Percentiles rank a stretch among this genome's conserved stretches.
phyloP scores from a whole-genome alignment of 2,329 filamentous ascomycete genomes.

The Colletotrichum orbiculare region DNA sequence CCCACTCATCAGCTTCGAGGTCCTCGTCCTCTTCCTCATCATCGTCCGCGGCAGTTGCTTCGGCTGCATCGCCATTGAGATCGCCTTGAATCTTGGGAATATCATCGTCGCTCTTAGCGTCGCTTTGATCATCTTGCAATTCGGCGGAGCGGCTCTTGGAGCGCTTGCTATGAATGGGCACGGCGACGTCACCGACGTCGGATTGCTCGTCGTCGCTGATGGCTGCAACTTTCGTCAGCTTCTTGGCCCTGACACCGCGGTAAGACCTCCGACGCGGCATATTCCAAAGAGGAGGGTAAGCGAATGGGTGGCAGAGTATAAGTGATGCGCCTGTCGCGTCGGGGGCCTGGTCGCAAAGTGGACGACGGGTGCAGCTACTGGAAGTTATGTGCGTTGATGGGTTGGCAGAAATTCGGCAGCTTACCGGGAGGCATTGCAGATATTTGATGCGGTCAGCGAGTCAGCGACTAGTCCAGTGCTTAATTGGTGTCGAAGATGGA shows the following conservation, averaged over 20 bases:
- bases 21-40: slow-evolving; percentile 57
- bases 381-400: not conserved
- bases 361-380: slow-evolving; percentile 5
- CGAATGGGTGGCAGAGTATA: too few relatives aligned
- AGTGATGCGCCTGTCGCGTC: slow-evolving; percentile 9
- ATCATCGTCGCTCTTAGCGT: slow-evolving; percentile 23
- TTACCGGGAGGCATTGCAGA: slow-evolving; percentile 37
- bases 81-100: slow-evolving; percentile 20
- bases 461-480: not conserved
- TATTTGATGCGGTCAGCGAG: not conserved
- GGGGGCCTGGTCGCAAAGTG: slow-evolving; percentile 6
- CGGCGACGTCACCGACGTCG: slow-evolving; percentile 38
- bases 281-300: not conserved
- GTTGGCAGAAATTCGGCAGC: not conserved
- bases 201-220: slow-evolving; percentile 51
- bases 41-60: slow-evolving; percentile 41
- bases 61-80: slow-evolving; percentile 36
- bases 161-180: slow-evolving; percentile 20
- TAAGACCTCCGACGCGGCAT: slow-evolving; percentile 13
- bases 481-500: not conserved
- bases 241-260: not conserved
- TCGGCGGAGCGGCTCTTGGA: slow-evolving; percentile 28
- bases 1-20: slow-evolving; percentile 44
- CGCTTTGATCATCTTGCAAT: slow-evolving; percentile 16
- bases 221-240: slow-evolving; percentile 41